A percentile compares a stretch with the other conserved stretches of the same genome.
Evolutionary conservation across 2,329 filamentous ascomycete genomes (phyloP).

Genomic region (Orbilia oligospora): DNA sequence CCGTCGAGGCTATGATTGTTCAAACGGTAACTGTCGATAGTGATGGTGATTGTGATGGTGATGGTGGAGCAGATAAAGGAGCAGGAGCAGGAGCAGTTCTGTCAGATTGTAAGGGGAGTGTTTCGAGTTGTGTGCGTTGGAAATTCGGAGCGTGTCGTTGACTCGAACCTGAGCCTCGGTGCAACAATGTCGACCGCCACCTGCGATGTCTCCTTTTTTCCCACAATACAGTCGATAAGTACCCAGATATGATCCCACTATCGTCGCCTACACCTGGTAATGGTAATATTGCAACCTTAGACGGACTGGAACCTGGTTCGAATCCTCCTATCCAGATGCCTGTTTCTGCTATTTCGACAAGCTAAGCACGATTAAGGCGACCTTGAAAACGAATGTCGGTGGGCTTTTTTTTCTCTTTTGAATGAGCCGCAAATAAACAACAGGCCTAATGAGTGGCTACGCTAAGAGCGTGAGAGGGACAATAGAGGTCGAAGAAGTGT

Average conservation of each 20-base stretch:
- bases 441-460: conserved; percentile 56
- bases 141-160: conserved; percentile 51
- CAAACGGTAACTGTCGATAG: conserved; percentile 20
- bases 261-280: conserved; percentile 6
- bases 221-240: background rate
- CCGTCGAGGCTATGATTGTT: conserved; percentile 47
- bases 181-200: conserved; percentile 13
- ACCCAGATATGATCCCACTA: background rate
- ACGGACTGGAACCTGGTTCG: background rate
- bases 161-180: conserved; percentile 40
- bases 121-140: conserved; percentile 58
- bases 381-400: conserved; percentile 58
- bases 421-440: conserved; percentile 40
- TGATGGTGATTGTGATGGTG: conserved; percentile 5
- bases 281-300: background rate
- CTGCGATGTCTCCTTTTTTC: conserved; percentile 10
- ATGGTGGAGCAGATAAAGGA: conserved; percentile 22
- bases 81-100: background rate
- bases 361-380: conserved; percentile 18
- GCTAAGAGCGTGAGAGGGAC: conserved; percentile 45
- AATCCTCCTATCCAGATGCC: conserved; percentile 13
- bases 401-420: conserved; percentile 33
- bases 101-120: conserved; percentile 38
- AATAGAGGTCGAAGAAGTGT: conserved; percentile 43
- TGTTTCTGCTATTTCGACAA: background rate